Base-by-base conservation (phyloP, 495 filamentous ascomycete species). In the Annulohypoxylon moriforme region DNA sequence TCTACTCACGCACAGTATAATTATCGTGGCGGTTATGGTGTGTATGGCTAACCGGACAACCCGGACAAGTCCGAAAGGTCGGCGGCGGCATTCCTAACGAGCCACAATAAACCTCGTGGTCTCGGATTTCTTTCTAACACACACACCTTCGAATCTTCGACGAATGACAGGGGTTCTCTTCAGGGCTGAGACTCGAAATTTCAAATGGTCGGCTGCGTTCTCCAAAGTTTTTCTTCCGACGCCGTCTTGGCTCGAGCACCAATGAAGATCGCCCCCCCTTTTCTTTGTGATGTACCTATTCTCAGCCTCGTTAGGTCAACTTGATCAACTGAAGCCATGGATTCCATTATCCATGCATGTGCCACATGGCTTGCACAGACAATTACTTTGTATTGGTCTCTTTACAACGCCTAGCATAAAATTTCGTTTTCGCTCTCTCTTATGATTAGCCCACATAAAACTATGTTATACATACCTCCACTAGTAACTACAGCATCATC, bases 241-340 rank as follows among this genome's bases (percentile, higher is more conserved):
- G 20, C 33, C 20, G 56, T 59, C n/a, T 59, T 42, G 22, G 36
- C 29, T 38, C 42, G 22, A 24, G 4, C 63, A 59, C 70, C 70
- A 73, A 73, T 73, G 34, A 67, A 36, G 44, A 60, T 18, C 5
- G 1, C 20, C 34, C 34, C 47, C 60, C 18, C 40, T 64, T 60
- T 60, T 55, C 10, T 46, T 5, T 36, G 24, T 40, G 10, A 7
- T 29, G 47, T 52, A 20, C 33, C 36, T 60, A 46, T 62, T 50
- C 46, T 67, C 70, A 73, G 70, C 70, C 70, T 73, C 31, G 47
- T 61, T 59, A 33, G n/a, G 16, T 44, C 11, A 42, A 33, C 8
- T 3, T 44, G 40, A 20, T 44, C 36, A 40, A 40, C 36, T 40
- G 10, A 40, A 44, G 16, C 18, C 25, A 36, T 22, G 8, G 59